Percentiles rank a stretch among this genome's conserved stretches.
Evolutionary conservation across 495 filamentous ascomycete genomes (phyloP).

Genomic region (Neurospora sp.): DNA sequence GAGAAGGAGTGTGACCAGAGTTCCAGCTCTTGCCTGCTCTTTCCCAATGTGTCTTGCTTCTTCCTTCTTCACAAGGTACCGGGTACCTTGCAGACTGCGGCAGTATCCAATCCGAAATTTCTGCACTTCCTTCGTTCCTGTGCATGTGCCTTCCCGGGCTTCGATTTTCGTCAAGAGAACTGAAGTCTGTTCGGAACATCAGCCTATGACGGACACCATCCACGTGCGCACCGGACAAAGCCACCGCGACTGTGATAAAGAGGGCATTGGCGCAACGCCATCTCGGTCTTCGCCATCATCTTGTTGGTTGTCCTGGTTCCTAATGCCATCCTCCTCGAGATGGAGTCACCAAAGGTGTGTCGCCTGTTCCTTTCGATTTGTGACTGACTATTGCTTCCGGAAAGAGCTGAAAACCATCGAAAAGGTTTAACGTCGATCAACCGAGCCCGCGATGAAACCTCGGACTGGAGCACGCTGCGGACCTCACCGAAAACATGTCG

Average conservation of each 20-base stretch:
- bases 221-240: background rate
- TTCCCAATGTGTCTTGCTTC: background rate
- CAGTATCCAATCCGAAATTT: background rate
- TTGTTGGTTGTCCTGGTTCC: background rate
- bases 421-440: background rate
- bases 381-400: background rate
- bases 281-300: background rate
- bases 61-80: background rate
- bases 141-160: background rate
- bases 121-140: background rate
- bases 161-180: background rate
- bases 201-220: background rate
- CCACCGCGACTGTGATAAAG: background rate
- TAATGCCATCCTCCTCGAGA: background rate
- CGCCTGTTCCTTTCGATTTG: background rate
- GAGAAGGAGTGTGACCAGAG: background rate
- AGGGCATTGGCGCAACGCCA: background rate
- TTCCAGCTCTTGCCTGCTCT: background rate
- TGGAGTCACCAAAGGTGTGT: background rate
- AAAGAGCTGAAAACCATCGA: background rate
- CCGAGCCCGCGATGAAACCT: background rate
- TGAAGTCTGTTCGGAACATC: background rate
- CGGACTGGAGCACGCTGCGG: background rate
- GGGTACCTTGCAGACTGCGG: background rate
- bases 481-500: background rate